Base-by-base conservation (phyloP, 2,329 filamentous ascomycete species). In the Epichloe elymi region DNA sequence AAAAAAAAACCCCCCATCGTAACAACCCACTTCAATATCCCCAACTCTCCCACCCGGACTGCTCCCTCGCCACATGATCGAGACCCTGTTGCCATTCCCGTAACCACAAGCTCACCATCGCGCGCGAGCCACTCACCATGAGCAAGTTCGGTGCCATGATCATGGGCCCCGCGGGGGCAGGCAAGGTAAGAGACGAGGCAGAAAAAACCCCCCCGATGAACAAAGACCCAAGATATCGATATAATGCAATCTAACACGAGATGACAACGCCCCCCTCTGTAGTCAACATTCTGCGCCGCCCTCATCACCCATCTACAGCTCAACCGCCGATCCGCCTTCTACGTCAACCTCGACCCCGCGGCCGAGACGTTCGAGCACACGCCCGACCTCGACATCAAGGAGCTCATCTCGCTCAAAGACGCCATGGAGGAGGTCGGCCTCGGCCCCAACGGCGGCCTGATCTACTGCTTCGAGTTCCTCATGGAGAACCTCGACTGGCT, bases 291-390 rank as follows among this genome's bases (percentile, higher is more conserved):
- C 69, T 96, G 89, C 74, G 85, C 87, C 53, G 82, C 88, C 59
- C 79, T 98, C 60, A 96, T 97, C 65, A 89, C 93, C 54, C 88
- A 97, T 63, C 83, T 97, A 26, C 83, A 88, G 60, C 86, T 89
- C 64, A 90, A 88, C 68, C 86, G 88, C 51, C 86, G 90, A n/a
- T 94, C 89, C 47, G 87, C 86, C 68, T 95, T 94, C 76, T 98
- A 97, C 70, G 85, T 98, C 65, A 98, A 98, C 71, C 88, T 98
- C 62, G 93, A 98, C 67, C 93, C 93, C 6, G 93, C 93, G 51
- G 93, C 93, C 64, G 90, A 96, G 69, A 78, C 83, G 46, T 97
- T 98, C 68, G 83, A 85, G 62, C 95, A 95, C 70, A 76, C 87
- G 59, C 93, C 90, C 20, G 90, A 95, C 66, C 81, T 95, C 62